Percentiles rank a stretch among this genome's conserved stretches.
Conservation (phyloP, 2,329 filamentous ascomycete species). For the Trichoderma polysporum region DNA sequence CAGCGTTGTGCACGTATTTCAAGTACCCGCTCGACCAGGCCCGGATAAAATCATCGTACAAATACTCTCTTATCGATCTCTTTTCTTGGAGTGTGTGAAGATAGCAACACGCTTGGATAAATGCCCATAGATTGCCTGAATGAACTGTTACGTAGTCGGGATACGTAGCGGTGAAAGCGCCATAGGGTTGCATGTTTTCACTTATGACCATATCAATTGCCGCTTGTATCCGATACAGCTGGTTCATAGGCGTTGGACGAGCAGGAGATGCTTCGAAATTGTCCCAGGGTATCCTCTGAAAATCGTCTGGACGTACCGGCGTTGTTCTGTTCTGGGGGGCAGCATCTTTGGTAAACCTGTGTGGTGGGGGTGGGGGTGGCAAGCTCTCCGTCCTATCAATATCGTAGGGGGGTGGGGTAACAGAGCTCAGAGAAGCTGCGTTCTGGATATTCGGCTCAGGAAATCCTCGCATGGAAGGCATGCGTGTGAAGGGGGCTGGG, state of each 20-base stretch:
- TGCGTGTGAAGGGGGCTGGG: slow-evolving; percentile 22
- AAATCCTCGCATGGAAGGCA: slow-evolving; percentile 29
- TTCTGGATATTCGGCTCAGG: slow-evolving; percentile 28
- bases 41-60: slow-evolving; percentile 56
- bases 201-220: slow-evolving; percentile 10
- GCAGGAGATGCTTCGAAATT: not conserved
- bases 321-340: not conserved
- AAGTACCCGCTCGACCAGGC: slow-evolving; percentile 44
- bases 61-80: slow-evolving; percentile 39
- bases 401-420: slow-evolving; percentile 30
- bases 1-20: slow-evolving; percentile 38
- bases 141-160: slow-evolving; percentile 44
- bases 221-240: slow-evolving; percentile 25
- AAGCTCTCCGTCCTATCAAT: not conserved
- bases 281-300: not conserved
- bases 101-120: slow-evolving; percentile 47
- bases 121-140: slow-evolving; percentile 39
- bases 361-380: not conserved
- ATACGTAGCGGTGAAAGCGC: slow-evolving; percentile 44
- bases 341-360: not conserved
- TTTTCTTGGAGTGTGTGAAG: slow-evolving; percentile 40
- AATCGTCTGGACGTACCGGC: not conserved
- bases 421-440: slow-evolving; percentile 32
- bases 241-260: not conserved
- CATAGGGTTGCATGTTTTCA: slow-evolving; percentile 32